Evolutionary conservation across 306 rosid genomes (phyloP).

Genomic region (Vicia sativa): DNA sequence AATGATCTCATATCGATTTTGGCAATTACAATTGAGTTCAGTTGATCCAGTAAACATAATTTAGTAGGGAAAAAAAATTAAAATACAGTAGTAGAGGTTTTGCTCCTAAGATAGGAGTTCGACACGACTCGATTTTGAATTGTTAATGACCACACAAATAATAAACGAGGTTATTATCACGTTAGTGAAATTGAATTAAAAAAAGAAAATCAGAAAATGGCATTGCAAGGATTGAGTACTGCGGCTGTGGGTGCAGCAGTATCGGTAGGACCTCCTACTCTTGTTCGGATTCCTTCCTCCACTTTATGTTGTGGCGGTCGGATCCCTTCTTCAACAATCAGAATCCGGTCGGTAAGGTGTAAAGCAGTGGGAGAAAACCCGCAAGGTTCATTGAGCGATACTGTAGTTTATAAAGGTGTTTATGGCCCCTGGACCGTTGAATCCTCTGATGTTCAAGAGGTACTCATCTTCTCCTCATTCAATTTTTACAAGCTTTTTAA

Average conservation of each 20-base stretch:
- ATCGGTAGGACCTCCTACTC: constrained; percentile 6
- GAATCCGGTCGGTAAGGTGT: constrained; percentile 46
- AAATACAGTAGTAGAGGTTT: too few species aligned
- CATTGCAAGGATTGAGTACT: constrained; percentile 39
- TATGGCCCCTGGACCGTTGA: constrained; percentile 93
- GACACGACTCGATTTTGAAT: too few species aligned
- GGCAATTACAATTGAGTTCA: too few species aligned
- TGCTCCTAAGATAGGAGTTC: too few species aligned
- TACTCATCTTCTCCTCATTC: constrained; percentile 7
- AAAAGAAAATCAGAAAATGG: constrained; percentile 31
- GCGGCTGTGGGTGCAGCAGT: constrained; percentile 18
- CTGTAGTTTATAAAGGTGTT: constrained; percentile 61
- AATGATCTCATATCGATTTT: too few species aligned
- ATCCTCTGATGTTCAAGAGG: constrained; percentile 77
- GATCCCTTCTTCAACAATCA: constrained; percentile 17
- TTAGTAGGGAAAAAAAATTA: too few species aligned
- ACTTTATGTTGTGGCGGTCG: constrained; percentile 1
- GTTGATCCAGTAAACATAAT: too few species aligned
- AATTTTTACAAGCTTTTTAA: background rate
- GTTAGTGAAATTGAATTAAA: background rate
- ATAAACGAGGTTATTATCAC: background rate
- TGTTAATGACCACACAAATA: background rate
- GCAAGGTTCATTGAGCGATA: constrained; percentile 39
- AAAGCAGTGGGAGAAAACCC: constrained; percentile 60
- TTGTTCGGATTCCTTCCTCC: background rate